Evolutionary conservation across 2,329 filamentous ascomycete genomes (phyloP).

Genomic region (Rhynchosporium agropyri): DNA sequence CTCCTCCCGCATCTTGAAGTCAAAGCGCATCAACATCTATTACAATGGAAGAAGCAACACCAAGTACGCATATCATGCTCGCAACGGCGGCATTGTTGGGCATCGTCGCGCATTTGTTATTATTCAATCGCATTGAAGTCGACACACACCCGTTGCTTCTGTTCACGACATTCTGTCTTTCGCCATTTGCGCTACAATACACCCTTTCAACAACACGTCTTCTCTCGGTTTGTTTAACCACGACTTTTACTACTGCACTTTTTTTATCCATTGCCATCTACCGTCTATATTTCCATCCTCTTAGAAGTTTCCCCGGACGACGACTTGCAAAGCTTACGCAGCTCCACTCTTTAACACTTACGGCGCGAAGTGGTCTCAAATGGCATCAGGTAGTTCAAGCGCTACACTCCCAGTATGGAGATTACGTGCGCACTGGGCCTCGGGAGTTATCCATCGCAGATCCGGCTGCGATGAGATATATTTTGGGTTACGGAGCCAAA

Average conservation of each 20-base stretch:
- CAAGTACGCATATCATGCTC: not conserved
- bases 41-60: constrained; percentile 3
- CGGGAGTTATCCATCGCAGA: constrained; percentile 27
- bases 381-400: constrained; percentile 25
- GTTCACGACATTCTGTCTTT: constrained; percentile 2
- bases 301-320: constrained; percentile 33
- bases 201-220: not conserved
- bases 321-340: constrained; percentile 31
- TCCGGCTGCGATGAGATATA: constrained; percentile 21
- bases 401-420: constrained; percentile 29
- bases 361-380: constrained; percentile 20
- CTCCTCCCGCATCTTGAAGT: constrained; percentile 2
- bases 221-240: not conserved
- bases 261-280: constrained; percentile 28
- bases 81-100: constrained; percentile 1
- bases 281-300: constrained; percentile 34
- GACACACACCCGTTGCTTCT: constrained; percentile 14
- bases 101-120: constrained; percentile 5
- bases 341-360: constrained; percentile 26
- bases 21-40: constrained; percentile 2
- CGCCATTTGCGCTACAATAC: not conserved
- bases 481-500: constrained; percentile 24
- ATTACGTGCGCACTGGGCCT: constrained; percentile 31
- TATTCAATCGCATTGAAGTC: constrained; percentile 18
- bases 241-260: not conserved